Conservation (phyloP, 176 grass and related monocot species). For the Lolium rigidum region DNA sequence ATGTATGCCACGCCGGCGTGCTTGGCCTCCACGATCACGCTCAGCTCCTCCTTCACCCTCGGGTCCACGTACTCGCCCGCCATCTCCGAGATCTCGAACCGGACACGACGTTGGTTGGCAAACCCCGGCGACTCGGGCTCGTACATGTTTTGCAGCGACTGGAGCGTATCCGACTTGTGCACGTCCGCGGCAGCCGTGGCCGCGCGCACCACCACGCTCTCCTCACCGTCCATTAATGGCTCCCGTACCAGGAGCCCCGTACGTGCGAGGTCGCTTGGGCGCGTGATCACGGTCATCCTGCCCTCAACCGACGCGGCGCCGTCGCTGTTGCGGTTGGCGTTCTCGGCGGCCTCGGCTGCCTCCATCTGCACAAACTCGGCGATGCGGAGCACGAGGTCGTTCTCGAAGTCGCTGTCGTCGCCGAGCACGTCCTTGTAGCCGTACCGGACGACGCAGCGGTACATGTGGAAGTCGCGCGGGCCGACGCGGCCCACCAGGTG, state of each 20-base stretch:
- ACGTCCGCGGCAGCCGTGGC: not conserved
- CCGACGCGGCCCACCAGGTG: conserved; percentile 72
- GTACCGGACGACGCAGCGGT: conserved; percentile 68
- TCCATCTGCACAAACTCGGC: conserved; percentile 79
- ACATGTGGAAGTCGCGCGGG: conserved; percentile 63
- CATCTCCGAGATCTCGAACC: conserved; percentile 49
- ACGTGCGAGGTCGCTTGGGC: conserved; percentile 25
- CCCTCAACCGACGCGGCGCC: conserved; percentile 45
- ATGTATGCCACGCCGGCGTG: conserved; percentile 65
- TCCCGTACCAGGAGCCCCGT: conserved; percentile 35
- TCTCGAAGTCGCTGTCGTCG: conserved; percentile 73
- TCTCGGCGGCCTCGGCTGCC: conserved; percentile 31
- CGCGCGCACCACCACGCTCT: conserved; percentile 44
- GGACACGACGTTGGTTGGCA: conserved; percentile 36
- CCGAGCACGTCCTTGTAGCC: conserved; percentile 71
- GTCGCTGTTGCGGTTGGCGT: conserved; percentile 25
- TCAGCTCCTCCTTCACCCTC: conserved; percentile 42
- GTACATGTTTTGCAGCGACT: conserved; percentile 56
- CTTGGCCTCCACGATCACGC: conserved; percentile 57
- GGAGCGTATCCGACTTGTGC: conserved; percentile 51
- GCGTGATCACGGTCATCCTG: conserved; percentile 59
- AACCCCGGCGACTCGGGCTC: conserved; percentile 55
- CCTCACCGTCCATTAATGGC: conserved; percentile 8
- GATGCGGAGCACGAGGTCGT: conserved; percentile 66
- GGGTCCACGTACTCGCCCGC: conserved; percentile 36